These are phyloP conservation scores for Penicillium sp. DNA, from an alignment of 2,329 filamentous ascomycete genomes.

Conservation along the genomic window DNA sequence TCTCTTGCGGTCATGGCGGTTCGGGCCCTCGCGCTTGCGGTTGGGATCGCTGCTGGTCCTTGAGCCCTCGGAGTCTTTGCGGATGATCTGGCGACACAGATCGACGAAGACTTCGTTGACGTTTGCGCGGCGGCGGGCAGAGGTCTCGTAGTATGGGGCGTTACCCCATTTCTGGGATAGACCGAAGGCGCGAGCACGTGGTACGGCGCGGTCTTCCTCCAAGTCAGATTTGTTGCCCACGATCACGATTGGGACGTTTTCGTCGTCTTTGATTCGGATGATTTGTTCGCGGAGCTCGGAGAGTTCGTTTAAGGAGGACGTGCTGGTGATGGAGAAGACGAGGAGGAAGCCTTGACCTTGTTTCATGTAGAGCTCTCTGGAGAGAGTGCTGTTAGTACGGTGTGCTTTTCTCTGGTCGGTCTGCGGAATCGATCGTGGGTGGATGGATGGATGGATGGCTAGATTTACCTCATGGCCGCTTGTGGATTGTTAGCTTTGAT, in stretches of 20 bases:
- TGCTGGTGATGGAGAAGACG: slow-evolving; percentile 83
- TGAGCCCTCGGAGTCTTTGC: slow-evolving; percentile 50
- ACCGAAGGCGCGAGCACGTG: slow-evolving; percentile 68
- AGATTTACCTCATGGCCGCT: slow-evolving; percentile 51
- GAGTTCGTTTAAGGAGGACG: slow-evolving; percentile 73
- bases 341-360: slow-evolving; percentile 84
- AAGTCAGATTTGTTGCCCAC: slow-evolving; percentile 88
- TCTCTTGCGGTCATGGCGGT: slow-evolving; percentile 30
- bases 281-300: slow-evolving; percentile 78
- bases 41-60: slow-evolving; percentile 21
- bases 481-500: slow-evolving; percentile 13
- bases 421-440: background rate
- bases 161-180: slow-evolving; percentile 79
- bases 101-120: slow-evolving; percentile 85
- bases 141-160: slow-evolving; percentile 84
- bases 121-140: slow-evolving; percentile 71
- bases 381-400: slow-evolving; percentile 18
- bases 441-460: background rate
- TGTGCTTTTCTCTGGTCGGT: background rate
- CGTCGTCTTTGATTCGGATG: slow-evolving; percentile 80
- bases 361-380: slow-evolving; percentile 80
- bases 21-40: slow-evolving; percentile 31
- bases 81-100: slow-evolving; percentile 72
- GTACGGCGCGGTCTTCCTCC: slow-evolving; percentile 72
- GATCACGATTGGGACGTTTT: slow-evolving; percentile 75